Conservation (phyloP, 306 rosid species). For the Medicago arabica region DNA sequence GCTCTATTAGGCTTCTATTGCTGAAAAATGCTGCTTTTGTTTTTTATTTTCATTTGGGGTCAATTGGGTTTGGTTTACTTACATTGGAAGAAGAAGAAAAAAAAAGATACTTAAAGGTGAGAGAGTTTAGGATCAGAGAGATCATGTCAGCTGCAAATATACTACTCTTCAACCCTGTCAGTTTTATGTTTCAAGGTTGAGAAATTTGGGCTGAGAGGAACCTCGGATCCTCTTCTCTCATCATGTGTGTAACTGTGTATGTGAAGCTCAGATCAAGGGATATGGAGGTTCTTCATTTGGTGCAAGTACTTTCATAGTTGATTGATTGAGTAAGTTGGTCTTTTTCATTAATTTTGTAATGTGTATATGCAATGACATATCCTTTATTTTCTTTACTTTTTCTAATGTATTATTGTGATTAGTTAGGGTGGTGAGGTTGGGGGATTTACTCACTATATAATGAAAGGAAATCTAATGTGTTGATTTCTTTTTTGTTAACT, state of each 20-base stretch:
- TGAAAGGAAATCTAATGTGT: neutral
- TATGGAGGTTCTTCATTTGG: conserved; percentile 35
- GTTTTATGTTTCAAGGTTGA: conserved; percentile 78
- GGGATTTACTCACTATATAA: neutral
- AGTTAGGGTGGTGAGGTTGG: neutral
- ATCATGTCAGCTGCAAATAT: conserved; percentile 97
- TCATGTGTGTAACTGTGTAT: neutral
- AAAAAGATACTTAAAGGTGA: conserved; percentile 19
- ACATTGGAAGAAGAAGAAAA: conserved; percentile 21
- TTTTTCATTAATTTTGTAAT: conserved; percentile 47
- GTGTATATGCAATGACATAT: conserved; percentile 57
- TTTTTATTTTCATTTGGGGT: conserved; percentile 24
- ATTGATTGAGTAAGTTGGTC: conserved; percentile 53
- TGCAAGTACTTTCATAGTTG: conserved; percentile 43
- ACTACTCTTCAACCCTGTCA: conserved; percentile 54
- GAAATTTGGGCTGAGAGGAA: conserved; percentile 94
- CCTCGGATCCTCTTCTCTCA: conserved; percentile 96
- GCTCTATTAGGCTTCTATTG: conserved; percentile 39
- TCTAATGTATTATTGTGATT: conserved; percentile 46
- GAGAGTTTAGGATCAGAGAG: conserved; percentile 93
- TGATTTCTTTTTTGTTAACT: conserved; percentile 28
- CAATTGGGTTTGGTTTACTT: conserved; percentile 42
- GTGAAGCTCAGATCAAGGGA: neutral
- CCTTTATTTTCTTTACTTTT: conserved; percentile 3
- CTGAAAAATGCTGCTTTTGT: conserved; percentile 27